phyloP scores from a whole-genome alignment of 306 rosid genomes.

The Rubus idaeus region DNA sequence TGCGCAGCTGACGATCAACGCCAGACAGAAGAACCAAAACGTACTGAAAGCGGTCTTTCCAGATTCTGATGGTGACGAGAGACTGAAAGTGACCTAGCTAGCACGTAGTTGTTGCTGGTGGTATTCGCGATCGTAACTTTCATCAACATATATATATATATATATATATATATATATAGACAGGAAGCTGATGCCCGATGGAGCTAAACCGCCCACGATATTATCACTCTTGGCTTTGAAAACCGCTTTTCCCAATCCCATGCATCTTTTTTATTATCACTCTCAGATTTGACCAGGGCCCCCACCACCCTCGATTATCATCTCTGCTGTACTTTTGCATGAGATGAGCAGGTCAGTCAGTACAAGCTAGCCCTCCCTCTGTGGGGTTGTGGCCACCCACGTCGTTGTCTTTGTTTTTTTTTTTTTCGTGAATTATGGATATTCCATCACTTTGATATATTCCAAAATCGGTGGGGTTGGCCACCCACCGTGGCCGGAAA shows the following conservation, averaged over 20 bases:
- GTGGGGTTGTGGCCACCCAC: not conserved
- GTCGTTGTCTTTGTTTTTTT: not conserved
- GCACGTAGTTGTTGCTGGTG: not conserved
- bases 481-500: no score
- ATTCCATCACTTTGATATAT: no score
- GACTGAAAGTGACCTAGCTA: not conserved
- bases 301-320: not conserved
- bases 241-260: no score
- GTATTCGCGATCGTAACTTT: not conserved
- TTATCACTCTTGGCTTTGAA: not conserved
- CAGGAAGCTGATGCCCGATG: not conserved
- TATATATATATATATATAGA: no score
- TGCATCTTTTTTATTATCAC: no score
- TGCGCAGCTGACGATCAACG: not conserved
- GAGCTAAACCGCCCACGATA: constrained; percentile 1
- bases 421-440: no score
- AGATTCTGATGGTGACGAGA: constrained; percentile 1
- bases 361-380: no score
- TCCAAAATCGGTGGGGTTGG: no score
- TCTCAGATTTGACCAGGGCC: constrained; percentile 2
- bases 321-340: not conserved
- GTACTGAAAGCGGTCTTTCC: not conserved
- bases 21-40: not conserved
- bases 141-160: no score
- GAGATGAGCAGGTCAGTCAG: not conserved